Base-by-base conservation (phyloP, 2,329 filamentous ascomycete genomes). In the Macrophomina phaseolina region DNA sequence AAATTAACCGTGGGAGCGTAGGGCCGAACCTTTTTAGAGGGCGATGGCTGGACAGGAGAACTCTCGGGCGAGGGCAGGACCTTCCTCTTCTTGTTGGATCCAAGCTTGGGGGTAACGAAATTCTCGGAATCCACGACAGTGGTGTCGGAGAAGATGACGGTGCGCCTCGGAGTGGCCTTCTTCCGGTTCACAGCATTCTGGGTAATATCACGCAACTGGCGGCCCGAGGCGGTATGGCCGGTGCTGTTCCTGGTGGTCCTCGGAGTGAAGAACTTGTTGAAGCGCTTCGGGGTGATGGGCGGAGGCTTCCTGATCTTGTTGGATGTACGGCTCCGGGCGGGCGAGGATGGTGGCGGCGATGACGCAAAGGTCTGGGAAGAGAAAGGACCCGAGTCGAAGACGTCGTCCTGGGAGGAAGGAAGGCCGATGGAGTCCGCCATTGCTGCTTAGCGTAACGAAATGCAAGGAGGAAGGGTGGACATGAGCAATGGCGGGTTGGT, bases 241-340 rank as follows among this genome's bases (percentile, higher is more conserved):
- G 58, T 67, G 49, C 30, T 48, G 49, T 28, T 67, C 36, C 56
- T 46, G 23, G 65, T 62, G 16, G 65, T 67, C 55, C 81, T 76
- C 11, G 82, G 83, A 12, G 81, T 83, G 74, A 85, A 85, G 75
- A 85, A 85, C 68, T 81, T 80, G 56, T 74, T 83, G 74, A 85
- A 84, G 67, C 83, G 79, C 71, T 82, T 83, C 6, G 83, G 83
- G 0, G 83, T 85, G 69, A 85, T 82, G 34, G 82, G 82, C 5
- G 83, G 82, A 38, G 81, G 80, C 67, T 79, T 81, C 69, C 76
- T 82, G 45, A 76, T 77, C 70, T 83, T 84, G 58, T 74, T 28
- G 51, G 16, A 38, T 32, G 7, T 46, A 30, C 23, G 70, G 42
- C 70, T 71, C 36, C 71, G 72, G 40, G 69, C 67, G 30, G 71